These are phyloP conservation scores for Cercospora canescens DNA, from an alignment of 2,329 filamentous ascomycete genomes.

Conservation along the genomic window DNA sequence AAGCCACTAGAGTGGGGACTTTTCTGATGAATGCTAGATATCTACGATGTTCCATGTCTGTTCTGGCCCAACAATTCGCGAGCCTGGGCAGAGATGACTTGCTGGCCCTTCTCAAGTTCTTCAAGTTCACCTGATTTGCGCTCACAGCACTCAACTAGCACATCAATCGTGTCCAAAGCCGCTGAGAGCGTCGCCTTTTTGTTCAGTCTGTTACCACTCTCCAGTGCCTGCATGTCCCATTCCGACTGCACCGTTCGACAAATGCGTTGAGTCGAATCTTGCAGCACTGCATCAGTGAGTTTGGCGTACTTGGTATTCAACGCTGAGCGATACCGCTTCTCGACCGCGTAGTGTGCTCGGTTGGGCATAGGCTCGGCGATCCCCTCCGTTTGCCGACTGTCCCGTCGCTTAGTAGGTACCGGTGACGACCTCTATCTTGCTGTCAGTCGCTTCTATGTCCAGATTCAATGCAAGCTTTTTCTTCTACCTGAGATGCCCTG, in stretches of 20 bases:
- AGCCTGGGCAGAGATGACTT: neutral
- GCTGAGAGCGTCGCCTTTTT: neutral
- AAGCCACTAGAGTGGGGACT: neutral
- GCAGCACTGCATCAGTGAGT: neutral
- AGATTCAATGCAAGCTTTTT: neutral
- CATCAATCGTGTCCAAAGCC: neutral
- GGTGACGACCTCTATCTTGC: neutral
- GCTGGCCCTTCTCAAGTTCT: neutral
- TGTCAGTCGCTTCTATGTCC: neutral
- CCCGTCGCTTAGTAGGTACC: neutral
- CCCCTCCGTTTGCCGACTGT: neutral
- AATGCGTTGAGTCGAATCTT: neutral
- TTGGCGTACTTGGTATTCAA: neutral
- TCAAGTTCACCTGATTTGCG: neutral
- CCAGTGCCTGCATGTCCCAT: neutral
- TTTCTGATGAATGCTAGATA: neutral
- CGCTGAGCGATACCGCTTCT: neutral
- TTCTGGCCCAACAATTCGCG: neutral
- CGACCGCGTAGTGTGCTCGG: neutral
- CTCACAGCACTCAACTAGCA: neutral
- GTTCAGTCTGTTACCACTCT: neutral
- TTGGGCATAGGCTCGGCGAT: neutral
- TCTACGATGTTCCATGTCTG: neutral
- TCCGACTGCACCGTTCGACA: neutral
- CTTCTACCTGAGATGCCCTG: neutral